Base-by-base conservation (phyloP, 495 filamentous ascomycete genomes). In the Viridothelium virens region DNA sequence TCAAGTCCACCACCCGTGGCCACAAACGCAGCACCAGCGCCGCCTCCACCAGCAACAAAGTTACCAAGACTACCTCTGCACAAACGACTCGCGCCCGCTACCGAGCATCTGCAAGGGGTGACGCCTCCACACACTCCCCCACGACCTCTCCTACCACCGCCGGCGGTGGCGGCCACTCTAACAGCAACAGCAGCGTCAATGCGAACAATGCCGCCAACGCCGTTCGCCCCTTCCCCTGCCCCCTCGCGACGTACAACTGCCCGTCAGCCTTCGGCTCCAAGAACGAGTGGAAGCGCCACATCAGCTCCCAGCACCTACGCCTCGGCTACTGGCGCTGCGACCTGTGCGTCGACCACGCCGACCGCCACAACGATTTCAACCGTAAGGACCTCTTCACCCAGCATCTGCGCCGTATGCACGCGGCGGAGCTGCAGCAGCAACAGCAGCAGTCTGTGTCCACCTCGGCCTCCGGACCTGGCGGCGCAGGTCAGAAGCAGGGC, bases 281-380 rank as follows among this genome's bases (percentile, higher is more conserved):
- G 75, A 96, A 96, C 71, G 94, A 98, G 74, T 97, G 93, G 93
- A 95, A 97, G 75, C 87, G 93, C 0, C 93, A 97, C 74, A 86
- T 95, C 70, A 78, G 77, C 38, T 88, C 89, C 2, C 89, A 96
- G 73, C 93, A 97, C 73, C 79, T 96, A 41, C 84, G 87, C 62
- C 81, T 91, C 10, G 79, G 85, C 56, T 90, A 89, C 78, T 97
- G 88, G 84, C 82, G 88, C 69, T 97, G 93, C 77, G 83, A 89
- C 64, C 79, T 90, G 34, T 84, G 82, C 47, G 83, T 78, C 63
- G 74, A 81, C 37, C 70, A 71, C 62, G 71, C 74, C 68, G 68
- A 70, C 36, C 70, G 71, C 48, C 73, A 76, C 67, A 87, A 90
- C 64, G 86, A 90, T 73, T 96, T 96, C 79, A 94, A 95, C 77